Evolutionary conservation across 345 rosid genomes (phyloP), one percentile per base, ranked within the genome.

Genomic region (Firmiana major): DNA sequence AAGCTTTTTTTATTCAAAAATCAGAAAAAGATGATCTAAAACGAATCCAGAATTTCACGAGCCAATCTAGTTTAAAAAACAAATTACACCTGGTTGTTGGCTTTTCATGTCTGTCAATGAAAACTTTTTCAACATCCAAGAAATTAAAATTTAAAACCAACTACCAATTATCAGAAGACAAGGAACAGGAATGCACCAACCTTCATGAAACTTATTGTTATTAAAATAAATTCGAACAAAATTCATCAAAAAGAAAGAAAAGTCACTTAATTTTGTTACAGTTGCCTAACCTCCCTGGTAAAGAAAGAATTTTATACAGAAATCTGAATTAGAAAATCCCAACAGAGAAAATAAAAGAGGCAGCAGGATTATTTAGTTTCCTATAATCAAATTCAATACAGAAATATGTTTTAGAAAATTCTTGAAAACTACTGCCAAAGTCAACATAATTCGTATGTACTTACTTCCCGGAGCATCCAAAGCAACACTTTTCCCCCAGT

Each of bases 401-500:
- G 16, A 28, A 16, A 31, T 9, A 16, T 31, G 26, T 71, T 28
- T 71, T 31, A 17, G 43, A 28, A 71, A 28, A 17, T 28, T 9
- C 7, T 40, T 24, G 6, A 22, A 7, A 45, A 67, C 15, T 4
- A 31, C 59, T 9, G 45, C 75, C 60, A 19, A 57, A 54, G 38
- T 59, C 38, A 45, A 12, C 24, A 63, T 67, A 67, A 43, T 67
- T 15, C 36, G 43, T 63, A 42, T 19, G 43, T 9, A 9, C 22
- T 31, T 63, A 63, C 67, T 31, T 63, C 67, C 67, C 11, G 67
- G 67, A 63, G 43, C 67, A 63, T 63, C 42, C 67, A 63, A 63
- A 63, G 43, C 67, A 31, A 34, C 9, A 63, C 42, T 34, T 63
- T 42, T 15, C 67, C 67, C 67, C 67, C 9, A 2, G 0, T 31